Conservation (phyloP, 2,329 filamentous ascomycete genomes). For the Talaromyces sp. region DNA sequence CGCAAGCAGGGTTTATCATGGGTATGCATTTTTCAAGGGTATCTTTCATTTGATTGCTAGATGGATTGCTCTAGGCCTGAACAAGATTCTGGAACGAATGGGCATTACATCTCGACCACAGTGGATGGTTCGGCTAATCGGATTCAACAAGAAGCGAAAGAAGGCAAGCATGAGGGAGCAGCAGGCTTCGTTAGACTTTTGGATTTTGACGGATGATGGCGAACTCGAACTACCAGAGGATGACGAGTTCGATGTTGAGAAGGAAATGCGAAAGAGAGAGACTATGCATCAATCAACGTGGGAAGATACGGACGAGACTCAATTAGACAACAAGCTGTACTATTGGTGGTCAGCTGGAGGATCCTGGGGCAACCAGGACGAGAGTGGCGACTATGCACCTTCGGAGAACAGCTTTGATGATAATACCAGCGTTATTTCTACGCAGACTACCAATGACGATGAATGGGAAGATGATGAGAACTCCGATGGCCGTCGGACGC, state of each 20-base stretch:
- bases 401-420: constrained; percentile 60
- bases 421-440: constrained; percentile 76
- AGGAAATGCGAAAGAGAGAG: constrained; percentile 66
- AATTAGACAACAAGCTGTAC: constrained; percentile 73
- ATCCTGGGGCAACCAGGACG: constrained; percentile 79
- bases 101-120: constrained; percentile 61
- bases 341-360: constrained; percentile 79
- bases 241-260: constrained; percentile 74
- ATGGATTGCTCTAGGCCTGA: constrained; percentile 54
- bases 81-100: constrained; percentile 55
- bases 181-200: constrained; percentile 48
- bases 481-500: constrained; percentile 61
- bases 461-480: constrained; percentile 49
- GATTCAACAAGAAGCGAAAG: constrained; percentile 25
- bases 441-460: constrained; percentile 50
- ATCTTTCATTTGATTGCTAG: constrained; percentile 65
- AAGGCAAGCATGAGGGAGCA: constrained; percentile 18
- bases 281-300: constrained; percentile 40
- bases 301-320: constrained; percentile 56
- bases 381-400: constrained; percentile 73
- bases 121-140: constrained; percentile 54
- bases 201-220: constrained; percentile 53
- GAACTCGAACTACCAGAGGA: constrained; percentile 56
- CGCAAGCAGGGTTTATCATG: constrained; percentile 71
- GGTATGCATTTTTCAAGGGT: constrained; percentile 69